Evolutionary conservation across 176 grass and related monocot species (phyloP).

Genomic region (Triticum dicoccoides): DNA sequence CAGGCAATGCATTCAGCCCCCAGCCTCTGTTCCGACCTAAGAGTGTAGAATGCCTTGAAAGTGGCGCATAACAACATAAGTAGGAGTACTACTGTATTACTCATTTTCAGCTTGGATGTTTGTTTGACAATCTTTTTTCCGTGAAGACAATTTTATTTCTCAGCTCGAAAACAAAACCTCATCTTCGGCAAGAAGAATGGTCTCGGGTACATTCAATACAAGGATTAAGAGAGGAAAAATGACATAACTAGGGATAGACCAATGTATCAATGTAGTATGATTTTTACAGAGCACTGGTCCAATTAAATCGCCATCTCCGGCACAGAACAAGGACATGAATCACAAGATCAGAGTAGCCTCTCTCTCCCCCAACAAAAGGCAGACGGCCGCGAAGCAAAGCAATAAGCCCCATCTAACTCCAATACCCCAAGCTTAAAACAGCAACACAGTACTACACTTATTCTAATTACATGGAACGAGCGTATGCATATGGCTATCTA

Average conservation of each 20-base stretch:
- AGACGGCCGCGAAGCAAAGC: constrained; percentile 28
- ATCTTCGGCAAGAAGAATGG: background rate
- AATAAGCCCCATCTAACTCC: background rate
- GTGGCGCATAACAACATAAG: background rate
- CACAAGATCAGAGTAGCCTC: constrained; percentile 15
- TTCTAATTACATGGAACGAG: constrained; percentile 19
- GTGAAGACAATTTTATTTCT: background rate
- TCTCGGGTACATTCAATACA: background rate
- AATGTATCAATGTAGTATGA: background rate
- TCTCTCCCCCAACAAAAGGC: background rate
- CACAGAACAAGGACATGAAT: constrained; percentile 21
- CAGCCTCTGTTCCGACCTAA: background rate
- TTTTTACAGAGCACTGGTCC: constrained; percentile 7
- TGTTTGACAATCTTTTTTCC: background rate
- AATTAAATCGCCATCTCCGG: constrained; percentile 9
- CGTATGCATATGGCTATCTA: constrained; percentile 24
- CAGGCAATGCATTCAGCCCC: background rate
- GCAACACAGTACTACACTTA: constrained; percentile 19
- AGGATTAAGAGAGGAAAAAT: background rate
- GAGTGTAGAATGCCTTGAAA: background rate
- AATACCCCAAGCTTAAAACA: background rate
- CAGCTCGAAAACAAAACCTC: background rate
- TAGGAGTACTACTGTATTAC: no score
- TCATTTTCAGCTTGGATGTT: background rate
- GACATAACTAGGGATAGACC: background rate